phyloP scores from a whole-genome alignment of 202 grass and related monocot genomes.

The Musa balbisiana region DNA sequence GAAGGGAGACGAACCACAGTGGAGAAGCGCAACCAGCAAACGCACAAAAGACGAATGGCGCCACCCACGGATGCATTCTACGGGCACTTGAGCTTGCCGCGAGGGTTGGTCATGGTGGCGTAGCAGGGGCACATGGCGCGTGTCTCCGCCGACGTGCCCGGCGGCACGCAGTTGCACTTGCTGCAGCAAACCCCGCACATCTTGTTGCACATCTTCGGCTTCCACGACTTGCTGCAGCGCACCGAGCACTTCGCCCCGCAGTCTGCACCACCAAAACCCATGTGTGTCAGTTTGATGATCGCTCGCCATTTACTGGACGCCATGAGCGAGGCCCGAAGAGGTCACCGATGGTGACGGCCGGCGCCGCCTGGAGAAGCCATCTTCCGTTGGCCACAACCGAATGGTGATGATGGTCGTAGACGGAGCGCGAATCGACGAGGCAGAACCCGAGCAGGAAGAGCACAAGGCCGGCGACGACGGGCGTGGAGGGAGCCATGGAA shows the following conservation, averaged over 20 bases:
- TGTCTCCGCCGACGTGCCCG: constrained; percentile 49
- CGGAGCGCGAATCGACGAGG: constrained; percentile 1
- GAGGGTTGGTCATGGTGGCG: constrained; percentile 10
- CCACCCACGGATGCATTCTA: background rate
- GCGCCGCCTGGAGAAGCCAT: constrained; percentile 30
- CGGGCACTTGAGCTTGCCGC: constrained; percentile 19
- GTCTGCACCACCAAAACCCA: constrained; percentile 24
- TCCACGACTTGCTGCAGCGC: constrained; percentile 66
- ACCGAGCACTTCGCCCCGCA: constrained; percentile 38
- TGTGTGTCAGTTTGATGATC: background rate
- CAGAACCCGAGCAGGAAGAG: constrained; percentile 21
- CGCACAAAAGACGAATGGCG: background rate
- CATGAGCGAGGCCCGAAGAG: background rate
- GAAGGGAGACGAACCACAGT: too few relatives aligned
- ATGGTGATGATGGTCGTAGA: background rate
- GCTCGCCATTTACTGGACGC: too few relatives aligned
- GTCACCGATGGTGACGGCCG: background rate
- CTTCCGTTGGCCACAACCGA: background rate
- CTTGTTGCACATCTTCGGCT: constrained; percentile 47
- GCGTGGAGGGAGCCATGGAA: constrained; percentile 25
- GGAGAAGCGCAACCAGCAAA: too few relatives aligned
- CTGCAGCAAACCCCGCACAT: constrained; percentile 73
- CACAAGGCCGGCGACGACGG: constrained; percentile 9
- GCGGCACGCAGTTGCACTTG: constrained; percentile 72
- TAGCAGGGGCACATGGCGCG: constrained; percentile 16